phyloP scores from a whole-genome alignment of 1,284 basidiomycete species.

The Xanthoconium separans region DNA sequence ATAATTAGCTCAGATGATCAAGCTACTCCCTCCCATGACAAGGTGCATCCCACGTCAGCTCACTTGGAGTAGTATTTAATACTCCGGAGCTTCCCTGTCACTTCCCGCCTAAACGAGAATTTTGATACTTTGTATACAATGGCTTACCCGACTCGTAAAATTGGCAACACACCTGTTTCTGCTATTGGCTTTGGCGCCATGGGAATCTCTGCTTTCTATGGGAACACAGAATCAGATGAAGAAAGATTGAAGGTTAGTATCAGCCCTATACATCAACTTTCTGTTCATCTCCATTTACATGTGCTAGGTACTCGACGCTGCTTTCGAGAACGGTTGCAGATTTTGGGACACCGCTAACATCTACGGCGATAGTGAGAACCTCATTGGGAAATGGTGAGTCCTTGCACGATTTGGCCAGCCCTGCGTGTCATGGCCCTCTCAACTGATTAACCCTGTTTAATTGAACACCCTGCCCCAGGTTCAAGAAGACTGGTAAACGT shows the following conservation, averaged over 20 bases:
- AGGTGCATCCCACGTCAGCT: too few relatives aligned
- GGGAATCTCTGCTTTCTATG: conserved; percentile 40
- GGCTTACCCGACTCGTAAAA: conserved; percentile 28
- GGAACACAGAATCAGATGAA: conserved; percentile 33
- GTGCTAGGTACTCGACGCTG: conserved; percentile 16
- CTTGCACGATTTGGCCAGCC: neutral
- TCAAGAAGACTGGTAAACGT: neutral
- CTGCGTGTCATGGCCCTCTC: neutral
- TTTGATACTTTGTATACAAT: conserved; percentile 4
- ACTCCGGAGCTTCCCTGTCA: too few relatives aligned
- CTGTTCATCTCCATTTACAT: neutral
- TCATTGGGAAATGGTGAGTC: conserved; percentile 33
- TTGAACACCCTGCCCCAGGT: neutral
- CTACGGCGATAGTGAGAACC: conserved; percentile 1
- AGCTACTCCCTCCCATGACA: too few relatives aligned
- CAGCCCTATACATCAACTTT: too few relatives aligned
- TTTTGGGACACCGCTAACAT: conserved; percentile 1
- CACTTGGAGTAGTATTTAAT: too few relatives aligned
- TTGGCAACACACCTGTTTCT: conserved; percentile 28
- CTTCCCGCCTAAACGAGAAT: too few relatives aligned
- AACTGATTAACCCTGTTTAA: too few relatives aligned
- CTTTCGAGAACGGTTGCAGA: neutral
- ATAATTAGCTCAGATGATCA: too few relatives aligned
- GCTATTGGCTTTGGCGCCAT: conserved; percentile 41
- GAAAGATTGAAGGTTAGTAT: conserved; percentile 41